Percentiles rank a stretch among this genome's conserved stretches.
phyloP scores from a whole-genome alignment of 208 protist species.

The Naegleria fowleri region DNA sequence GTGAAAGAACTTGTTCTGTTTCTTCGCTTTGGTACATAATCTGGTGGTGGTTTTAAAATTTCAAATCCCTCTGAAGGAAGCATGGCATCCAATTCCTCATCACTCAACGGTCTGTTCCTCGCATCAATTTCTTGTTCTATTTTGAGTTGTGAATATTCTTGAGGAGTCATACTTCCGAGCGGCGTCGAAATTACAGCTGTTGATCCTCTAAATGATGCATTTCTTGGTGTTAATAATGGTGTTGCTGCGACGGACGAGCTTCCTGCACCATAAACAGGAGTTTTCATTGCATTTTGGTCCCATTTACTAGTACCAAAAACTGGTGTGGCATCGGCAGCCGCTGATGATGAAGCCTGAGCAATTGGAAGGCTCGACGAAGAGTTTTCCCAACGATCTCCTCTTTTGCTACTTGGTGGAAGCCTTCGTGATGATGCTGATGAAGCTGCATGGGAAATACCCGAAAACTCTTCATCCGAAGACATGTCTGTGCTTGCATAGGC shows the following conservation, averaged over 20 bases:
- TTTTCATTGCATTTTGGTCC: background rate
- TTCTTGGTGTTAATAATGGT: slow-evolving; percentile 21
- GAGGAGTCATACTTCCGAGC: slow-evolving; percentile 50
- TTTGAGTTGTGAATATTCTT: slow-evolving; percentile 43
- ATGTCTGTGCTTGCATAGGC: background rate
- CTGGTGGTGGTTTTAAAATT: slow-evolving; percentile 24
- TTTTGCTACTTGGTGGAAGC: background rate
- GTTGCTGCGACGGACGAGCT: background rate
- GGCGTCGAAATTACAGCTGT: slow-evolving; percentile 27
- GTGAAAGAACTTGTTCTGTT: background rate
- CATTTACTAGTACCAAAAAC: background rate
- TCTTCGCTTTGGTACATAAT: slow-evolving; percentile 10
- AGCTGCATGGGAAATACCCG: background rate
- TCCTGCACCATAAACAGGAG: background rate
- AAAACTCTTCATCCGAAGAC: background rate
- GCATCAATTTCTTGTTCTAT: slow-evolving; percentile 62
- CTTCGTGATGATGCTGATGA: background rate
- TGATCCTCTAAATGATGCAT: slow-evolving; percentile 19
- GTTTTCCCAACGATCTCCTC: background rate
- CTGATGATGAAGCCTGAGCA: background rate
- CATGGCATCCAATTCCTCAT: slow-evolving; percentile 74
- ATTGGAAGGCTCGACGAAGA: background rate
- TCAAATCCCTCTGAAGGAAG: slow-evolving; percentile 68
- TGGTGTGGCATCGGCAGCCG: background rate
- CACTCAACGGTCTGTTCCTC: slow-evolving; percentile 68